Evolutionary conservation across 179 eudicot species (phyloP).

Genomic region (Carnegiea gigantea): DNA sequence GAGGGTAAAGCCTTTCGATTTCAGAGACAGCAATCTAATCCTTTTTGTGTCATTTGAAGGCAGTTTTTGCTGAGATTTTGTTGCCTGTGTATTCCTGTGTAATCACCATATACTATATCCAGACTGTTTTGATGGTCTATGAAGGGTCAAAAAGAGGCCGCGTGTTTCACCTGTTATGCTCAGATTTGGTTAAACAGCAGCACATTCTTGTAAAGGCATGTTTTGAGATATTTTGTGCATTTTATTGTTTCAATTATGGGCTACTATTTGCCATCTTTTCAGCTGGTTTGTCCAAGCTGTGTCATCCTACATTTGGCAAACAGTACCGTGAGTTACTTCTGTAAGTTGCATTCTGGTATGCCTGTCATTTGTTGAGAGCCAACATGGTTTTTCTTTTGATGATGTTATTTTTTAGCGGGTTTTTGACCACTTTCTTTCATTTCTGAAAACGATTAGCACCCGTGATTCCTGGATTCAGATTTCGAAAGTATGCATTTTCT

Average conservation of each 20-base stretch:
- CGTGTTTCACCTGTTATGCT: neutral
- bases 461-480: no score
- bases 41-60: slow-evolving; percentile 32
- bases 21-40: slow-evolving; percentile 12
- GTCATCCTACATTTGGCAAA: no score
- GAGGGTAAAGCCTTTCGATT: slow-evolving; percentile 12
- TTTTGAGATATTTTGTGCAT: neutral
- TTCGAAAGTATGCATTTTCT: no score
- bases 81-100: slow-evolving; percentile 5
- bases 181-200: neutral
- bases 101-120: neutral
- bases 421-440: no score
- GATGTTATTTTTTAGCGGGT: no score
- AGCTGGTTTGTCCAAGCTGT: neutral
- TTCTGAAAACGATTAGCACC: no score
- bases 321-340: no score
- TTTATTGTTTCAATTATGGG: neutral
- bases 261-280: neutral
- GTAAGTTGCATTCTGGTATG: no score
- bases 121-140: neutral
- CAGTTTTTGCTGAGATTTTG: slow-evolving; percentile 29
- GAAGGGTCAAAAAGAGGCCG: neutral
- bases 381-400: no score
- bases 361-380: no score
- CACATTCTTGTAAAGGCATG: neutral